Percentiles rank a stretch among this genome's conserved stretches.
Evolutionary conservation across 345 rosid species (phyloP).

Genomic region (Angophora floribunda): DNA sequence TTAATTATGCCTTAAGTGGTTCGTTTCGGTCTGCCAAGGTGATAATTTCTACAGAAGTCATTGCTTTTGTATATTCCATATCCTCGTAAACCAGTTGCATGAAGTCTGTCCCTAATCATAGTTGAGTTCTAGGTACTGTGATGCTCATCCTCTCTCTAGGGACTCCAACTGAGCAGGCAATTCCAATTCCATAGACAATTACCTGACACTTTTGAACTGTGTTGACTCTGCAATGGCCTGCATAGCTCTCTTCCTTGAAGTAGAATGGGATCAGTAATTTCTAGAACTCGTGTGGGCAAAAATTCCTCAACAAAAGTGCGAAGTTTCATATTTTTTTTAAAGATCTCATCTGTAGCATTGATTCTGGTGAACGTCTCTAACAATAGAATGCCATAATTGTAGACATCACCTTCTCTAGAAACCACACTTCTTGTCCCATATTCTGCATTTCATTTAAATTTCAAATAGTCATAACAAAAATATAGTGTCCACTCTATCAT

Average conservation of each 20-base stretch:
- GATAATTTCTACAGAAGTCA: background rate
- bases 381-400: no score
- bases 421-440: conserved; percentile 7
- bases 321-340: background rate
- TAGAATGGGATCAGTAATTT: conserved; percentile 2
- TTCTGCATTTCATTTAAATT: background rate
- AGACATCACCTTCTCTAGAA: no score
- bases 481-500: background rate
- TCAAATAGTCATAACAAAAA: background rate
- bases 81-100: background rate
- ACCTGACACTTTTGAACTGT: background rate
- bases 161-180: conserved; percentile 1
- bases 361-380: no score
- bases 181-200: conserved; percentile 4
- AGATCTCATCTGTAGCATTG: background rate
- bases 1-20: background rate
- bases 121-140: background rate
- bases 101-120: background rate
- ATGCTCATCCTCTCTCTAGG: background rate
- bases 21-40: background rate
- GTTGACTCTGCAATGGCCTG: background rate
- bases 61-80: background rate
- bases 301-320: background rate
- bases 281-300: background rate
- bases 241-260: background rate